Percentiles rank a stretch among this genome's conserved stretches.
Evolutionary conservation across 2,329 filamentous ascomycete genomes (phyloP).

Genomic region (Ophiognomonia clavigignenti-juglandacearum): DNA sequence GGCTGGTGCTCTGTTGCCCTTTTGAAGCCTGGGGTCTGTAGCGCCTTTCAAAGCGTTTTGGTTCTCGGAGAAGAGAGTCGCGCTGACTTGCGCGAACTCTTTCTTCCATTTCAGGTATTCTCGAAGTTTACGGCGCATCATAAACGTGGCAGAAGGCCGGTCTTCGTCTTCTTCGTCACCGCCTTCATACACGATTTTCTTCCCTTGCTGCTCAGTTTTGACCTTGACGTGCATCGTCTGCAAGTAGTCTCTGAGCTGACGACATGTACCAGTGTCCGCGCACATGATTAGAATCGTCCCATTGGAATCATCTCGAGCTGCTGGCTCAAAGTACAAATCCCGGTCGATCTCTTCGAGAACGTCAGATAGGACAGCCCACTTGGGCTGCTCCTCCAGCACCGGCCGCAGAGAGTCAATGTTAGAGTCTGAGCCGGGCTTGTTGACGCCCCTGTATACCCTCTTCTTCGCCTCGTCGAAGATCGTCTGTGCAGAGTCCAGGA

Average conservation of each 20-base stretch:
- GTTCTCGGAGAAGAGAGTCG: constrained; percentile 72
- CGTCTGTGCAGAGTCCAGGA: constrained; percentile 88
- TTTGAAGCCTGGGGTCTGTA: constrained; percentile 49
- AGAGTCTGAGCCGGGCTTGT: constrained; percentile 45
- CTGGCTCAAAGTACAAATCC: constrained; percentile 79
- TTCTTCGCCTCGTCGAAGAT: constrained; percentile 88
- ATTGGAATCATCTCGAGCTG: constrained; percentile 74
- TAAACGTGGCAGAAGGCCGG: constrained; percentile 70
- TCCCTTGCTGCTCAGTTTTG: constrained; percentile 37
- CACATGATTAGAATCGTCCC: constrained; percentile 97
- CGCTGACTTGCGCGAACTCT: constrained; percentile 81
- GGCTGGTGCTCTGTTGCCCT: constrained; percentile 61
- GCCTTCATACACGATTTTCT: constrained; percentile 26
- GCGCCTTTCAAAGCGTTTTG: constrained; percentile 69
- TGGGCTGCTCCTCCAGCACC: constrained; percentile 89
- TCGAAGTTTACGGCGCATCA: constrained; percentile 85
- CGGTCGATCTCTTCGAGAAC: constrained; percentile 90
- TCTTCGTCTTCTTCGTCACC: constrained; percentile 46
- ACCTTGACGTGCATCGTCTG: constrained; percentile 80
- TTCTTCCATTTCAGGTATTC: constrained; percentile 88
- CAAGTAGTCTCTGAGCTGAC: constrained; percentile 85
- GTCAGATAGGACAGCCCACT: constrained; percentile 86
- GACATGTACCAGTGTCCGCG: constrained; percentile 76
- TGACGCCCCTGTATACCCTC: constrained; percentile 74
- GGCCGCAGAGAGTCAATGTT: constrained; percentile 63